phyloP scores from a whole-genome alignment of 306 rosid species.

The Psophocarpus tetragonolobus region DNA sequence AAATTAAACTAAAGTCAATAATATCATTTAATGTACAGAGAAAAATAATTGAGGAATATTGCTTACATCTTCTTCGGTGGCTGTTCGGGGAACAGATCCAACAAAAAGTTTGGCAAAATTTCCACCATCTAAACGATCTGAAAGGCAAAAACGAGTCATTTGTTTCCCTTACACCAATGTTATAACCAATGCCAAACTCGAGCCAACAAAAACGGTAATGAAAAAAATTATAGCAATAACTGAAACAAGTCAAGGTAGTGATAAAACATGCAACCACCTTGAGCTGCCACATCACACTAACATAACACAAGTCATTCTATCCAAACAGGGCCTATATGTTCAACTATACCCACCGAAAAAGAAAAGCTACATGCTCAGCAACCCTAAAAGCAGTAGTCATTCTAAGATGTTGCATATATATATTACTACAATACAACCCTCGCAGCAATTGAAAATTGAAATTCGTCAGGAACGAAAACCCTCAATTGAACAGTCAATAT shows the following conservation, averaged over 20 bases:
- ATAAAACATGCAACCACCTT: slow-evolving; percentile 15
- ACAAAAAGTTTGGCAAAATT: slow-evolving; percentile 86
- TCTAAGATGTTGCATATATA: background rate
- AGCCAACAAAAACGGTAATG: background rate
- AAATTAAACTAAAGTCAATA: background rate
- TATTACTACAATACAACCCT: background rate
- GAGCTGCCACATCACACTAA: slow-evolving; percentile 16
- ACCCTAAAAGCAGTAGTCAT: background rate
- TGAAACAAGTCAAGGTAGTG: background rate
- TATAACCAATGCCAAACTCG: background rate
- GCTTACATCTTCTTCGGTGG: slow-evolving; percentile 85
- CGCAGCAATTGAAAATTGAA: background rate
- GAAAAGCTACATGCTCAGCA: background rate
- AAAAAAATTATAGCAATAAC: background rate
- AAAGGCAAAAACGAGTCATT: slow-evolving; percentile 23
- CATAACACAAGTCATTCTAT: background rate
- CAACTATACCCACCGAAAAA: background rate
- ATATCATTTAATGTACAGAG: background rate
- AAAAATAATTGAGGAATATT: background rate
- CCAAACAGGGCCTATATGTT: background rate
- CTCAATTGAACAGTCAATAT: background rate
- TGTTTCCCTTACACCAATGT: background rate
- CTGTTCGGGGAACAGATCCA: slow-evolving; percentile 92
- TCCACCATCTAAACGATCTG: slow-evolving; percentile 66
- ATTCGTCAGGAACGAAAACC: background rate